Conservation (phyloP, 208 protist genomes). For the Wallacemonas collosoma region DNA sequence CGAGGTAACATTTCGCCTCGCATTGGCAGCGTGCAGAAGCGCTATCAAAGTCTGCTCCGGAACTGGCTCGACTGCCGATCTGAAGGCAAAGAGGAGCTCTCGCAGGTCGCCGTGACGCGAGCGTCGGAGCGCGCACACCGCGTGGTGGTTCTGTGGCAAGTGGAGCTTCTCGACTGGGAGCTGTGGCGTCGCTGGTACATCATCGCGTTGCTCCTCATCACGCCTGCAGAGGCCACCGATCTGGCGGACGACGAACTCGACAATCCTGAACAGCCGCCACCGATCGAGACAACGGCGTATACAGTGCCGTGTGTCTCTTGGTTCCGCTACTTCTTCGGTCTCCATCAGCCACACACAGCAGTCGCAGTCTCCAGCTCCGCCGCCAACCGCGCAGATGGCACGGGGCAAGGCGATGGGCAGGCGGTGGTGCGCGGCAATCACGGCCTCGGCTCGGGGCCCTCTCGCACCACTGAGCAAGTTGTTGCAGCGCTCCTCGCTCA, state of each 20-base stretch:
- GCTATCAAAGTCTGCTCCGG: constrained; percentile 17
- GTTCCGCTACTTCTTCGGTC: constrained; percentile 69
- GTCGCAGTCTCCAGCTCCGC: not conserved
- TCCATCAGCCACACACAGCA: constrained; percentile 9
- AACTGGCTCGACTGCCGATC: constrained; percentile 6
- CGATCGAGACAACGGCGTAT: constrained; percentile 20
- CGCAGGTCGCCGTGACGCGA: constrained; percentile 18
- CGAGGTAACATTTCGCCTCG: constrained; percentile 1
- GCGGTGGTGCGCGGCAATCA: not conserved
- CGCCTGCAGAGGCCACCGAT: not conserved
- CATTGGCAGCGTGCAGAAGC: constrained; percentile 3
- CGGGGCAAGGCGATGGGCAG: not conserved
- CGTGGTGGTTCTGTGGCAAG: constrained; percentile 36
- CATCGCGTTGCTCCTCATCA: constrained; percentile 45
- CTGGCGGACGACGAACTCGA: not conserved
- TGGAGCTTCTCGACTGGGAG: constrained; percentile 45
- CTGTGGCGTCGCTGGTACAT: constrained; percentile 68
- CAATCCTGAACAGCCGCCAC: not conserved
- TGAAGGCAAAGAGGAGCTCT: not conserved
- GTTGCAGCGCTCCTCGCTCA: constrained; percentile 53
- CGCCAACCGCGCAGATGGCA: not conserved
- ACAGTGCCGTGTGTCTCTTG: constrained; percentile 41
- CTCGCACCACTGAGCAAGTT: constrained; percentile 26
- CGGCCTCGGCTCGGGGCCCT: not conserved
- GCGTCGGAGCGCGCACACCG: constrained; percentile 29